Evolutionary conservation across 2,329 filamentous ascomycete genomes (phyloP).

Genomic region (Corinectria fuckeliana): DNA sequence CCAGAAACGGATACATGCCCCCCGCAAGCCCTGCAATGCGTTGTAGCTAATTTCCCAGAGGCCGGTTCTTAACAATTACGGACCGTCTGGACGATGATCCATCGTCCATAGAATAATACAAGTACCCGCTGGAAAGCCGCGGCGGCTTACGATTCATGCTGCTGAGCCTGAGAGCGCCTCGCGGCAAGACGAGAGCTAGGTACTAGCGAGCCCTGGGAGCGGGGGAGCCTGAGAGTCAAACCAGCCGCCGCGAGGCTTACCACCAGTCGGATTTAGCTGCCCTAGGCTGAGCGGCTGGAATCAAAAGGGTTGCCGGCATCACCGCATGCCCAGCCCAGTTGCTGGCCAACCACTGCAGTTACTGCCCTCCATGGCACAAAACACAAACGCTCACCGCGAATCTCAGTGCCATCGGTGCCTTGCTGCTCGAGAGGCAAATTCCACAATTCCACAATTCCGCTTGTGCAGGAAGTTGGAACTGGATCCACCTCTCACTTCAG

Average conservation of each 20-base stretch:
- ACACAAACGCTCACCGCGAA: too few relatives aligned
- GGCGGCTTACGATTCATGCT: slow-evolving; percentile 37
- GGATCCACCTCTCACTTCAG: slow-evolving; percentile 29
- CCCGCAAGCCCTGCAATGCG: slow-evolving; percentile 18
- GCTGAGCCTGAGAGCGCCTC: slow-evolving; percentile 30
- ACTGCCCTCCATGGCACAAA: too few relatives aligned
- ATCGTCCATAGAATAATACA: slow-evolving; percentile 5
- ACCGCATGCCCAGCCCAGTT: slow-evolving; percentile 4
- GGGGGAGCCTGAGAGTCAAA: slow-evolving; percentile 19
- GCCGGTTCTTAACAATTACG: slow-evolving; percentile 12
- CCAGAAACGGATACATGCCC: not conserved
- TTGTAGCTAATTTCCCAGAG: slow-evolving; percentile 24
- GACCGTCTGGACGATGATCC: slow-evolving; percentile 15
- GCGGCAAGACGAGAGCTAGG: slow-evolving; percentile 23
- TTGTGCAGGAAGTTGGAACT: slow-evolving; percentile 14
- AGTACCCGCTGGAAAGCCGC: slow-evolving; percentile 32
- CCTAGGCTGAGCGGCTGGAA: slow-evolving; percentile 10
- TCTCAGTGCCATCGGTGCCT: not conserved
- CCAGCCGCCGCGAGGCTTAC: slow-evolving; percentile 15
- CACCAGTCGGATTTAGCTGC: slow-evolving; percentile 34
- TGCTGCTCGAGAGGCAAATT: slow-evolving; percentile 14
- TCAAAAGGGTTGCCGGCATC: slow-evolving; percentile 4
- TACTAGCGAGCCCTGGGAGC: not conserved
- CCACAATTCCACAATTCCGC: slow-evolving; percentile 22
- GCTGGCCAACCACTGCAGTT: not conserved